Conservation (phyloP, 441 rosid species). For the Croton laevigatus region DNA sequence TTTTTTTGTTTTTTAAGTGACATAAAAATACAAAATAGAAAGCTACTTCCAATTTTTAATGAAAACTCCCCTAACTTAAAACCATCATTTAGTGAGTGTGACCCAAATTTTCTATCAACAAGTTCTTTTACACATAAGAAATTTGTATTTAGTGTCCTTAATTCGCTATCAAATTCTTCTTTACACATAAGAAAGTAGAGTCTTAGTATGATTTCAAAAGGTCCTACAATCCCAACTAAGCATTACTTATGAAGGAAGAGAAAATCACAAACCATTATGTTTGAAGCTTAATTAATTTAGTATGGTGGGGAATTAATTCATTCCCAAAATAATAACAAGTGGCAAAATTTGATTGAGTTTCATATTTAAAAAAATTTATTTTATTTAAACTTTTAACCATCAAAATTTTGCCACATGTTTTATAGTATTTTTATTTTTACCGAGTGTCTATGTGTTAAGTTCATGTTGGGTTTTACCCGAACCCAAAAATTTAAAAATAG, state of each 20-base stretch:
- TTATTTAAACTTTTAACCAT: neutral
- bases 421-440: neutral
- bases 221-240: constrained; percentile 13
- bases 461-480: too few relatives aligned
- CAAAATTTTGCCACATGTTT: neutral
- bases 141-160: constrained; percentile 1
- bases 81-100: neutral
- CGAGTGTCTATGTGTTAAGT: too few relatives aligned
- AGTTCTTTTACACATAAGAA: constrained; percentile 19
- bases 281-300: neutral
- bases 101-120: constrained; percentile 3
- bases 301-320: neutral
- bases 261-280: neutral
- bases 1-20: too few relatives aligned
- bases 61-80: constrained; percentile 1
- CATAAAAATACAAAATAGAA: too few relatives aligned
- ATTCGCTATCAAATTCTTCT: constrained; percentile 6
- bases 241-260: neutral
- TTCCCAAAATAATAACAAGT: neutral
- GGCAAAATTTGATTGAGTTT: neutral
- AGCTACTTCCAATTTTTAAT: neutral
- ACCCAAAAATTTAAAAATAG: too few relatives aligned
- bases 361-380: neutral
- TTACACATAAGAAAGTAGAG: constrained; percentile 20
- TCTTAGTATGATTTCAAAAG: neutral